Evolutionary conservation across 164 flowering plant species (phyloP), one percentile per base, ranked within the genome.

Genomic region (Akebia trifoliata): DNA sequence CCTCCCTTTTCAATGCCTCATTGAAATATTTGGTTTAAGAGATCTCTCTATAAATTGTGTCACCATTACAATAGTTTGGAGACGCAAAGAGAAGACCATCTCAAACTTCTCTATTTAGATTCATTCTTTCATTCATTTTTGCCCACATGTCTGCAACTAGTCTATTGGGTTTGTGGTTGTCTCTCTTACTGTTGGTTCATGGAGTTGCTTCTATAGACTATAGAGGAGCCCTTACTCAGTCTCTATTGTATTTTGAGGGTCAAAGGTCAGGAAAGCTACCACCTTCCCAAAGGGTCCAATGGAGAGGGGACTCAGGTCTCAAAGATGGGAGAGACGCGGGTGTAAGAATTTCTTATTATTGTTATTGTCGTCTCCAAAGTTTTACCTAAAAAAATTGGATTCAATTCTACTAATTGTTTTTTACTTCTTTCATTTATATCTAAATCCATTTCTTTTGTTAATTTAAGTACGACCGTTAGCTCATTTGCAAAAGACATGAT

Each of bases 261-360:
- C 84, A 80, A 42, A 63, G 84, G 1, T 73, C 84, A 8, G 80
- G 84, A 0, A 73, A 58, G 39, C 26, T 77, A 43, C 84, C 81
- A 2, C 14, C 65, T 0, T 34, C 60, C 38, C 84, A 80, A 15
- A 61, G 81, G 31, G 75, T 73, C 2, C 30, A 49, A 26, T 80
- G 84, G 84, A 63, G 84, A 11, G 76, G 69, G 1, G 67, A 80
- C 63, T 80, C 84, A 3, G 84, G 50, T 2, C 76, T 77, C 0
- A 3, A 26, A 0, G 84, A 80, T 22, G 84, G 84, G 6, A 5
- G 17, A 0, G 69, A 67, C 24, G 52, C 29, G 7, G 46, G 62
- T 0, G 84, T 80, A 71, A 54, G 68, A 28, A 28, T 4, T 11
- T 28, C 38, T 21, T 18, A 7, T 43, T 18, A 32, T 30, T 25